Base-by-base conservation (phyloP, 2,329 filamentous ascomycete species). In the Stemphylium beticola region DNA sequence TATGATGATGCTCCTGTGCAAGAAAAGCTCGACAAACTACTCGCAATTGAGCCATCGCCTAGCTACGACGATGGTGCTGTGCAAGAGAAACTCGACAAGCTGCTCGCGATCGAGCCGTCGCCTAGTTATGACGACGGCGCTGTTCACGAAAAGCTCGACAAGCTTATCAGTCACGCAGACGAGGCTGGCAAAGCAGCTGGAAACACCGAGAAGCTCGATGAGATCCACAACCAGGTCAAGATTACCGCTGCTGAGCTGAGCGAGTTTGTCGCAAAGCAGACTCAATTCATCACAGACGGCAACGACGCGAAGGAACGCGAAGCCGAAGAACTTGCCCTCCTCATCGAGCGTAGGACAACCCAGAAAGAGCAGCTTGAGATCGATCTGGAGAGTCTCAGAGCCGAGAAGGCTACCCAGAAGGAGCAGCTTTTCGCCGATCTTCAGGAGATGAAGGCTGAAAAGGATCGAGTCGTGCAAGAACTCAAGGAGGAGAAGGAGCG, bases 191-290 rank as follows among this genome's bases (percentile, higher is more conserved):
- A 91, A 68, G 86, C 90, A 1, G 85, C 91, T 32, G 81, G 83
- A 4, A 91, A 93, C 64, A 84, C 97, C 40, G 88, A 90, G 58
- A 90, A 91, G 20, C 83, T 99, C 4, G 92, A 97, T 63, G 85
- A 92, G 73, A 95, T 98, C 45, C 92, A 97, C 68, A 84, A 90
- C 61, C 90, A 96, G 64, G 92, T 99, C 52, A 86, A 91, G 72
- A 83, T 87, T 55, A 96, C 92, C 1, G 92, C 93, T 1, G 85
- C 87, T 17, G 92, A 96, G 69, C 88, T 99, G 49, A 89, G 89
- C 2, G 85, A 88, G 37, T 96, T 97, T 71, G 84, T 98, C 17
- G 84, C 88, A 2, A 81, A 82, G 2, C 93, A 96, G 73, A 90
- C 87, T 18, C 85, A 88, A 68, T 85, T 89, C 18, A 90, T 91